Evolutionary conservation across 176 grass and related monocot species (phyloP).

Genomic region (Aechmea fasciata): DNA sequence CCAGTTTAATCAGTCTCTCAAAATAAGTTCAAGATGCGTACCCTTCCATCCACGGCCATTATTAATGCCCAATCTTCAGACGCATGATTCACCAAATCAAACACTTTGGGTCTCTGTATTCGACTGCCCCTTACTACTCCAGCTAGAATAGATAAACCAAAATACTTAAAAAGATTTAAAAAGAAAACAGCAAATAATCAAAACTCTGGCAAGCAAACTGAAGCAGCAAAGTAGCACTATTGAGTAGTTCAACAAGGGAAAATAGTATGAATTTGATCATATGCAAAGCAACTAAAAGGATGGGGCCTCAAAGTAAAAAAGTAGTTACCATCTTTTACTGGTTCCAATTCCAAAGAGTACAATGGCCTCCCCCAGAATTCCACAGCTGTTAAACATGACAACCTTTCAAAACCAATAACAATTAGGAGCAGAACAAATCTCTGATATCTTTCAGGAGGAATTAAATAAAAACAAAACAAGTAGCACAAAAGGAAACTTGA

Average conservation of each 20-base stretch:
- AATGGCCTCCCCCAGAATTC: conserved; percentile 7
- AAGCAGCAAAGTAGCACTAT: neutral
- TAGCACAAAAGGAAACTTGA: neutral
- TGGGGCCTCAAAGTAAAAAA: neutral
- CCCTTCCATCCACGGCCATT: conserved; percentile 30
- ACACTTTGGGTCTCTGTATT: conserved; percentile 22
- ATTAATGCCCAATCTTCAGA: conserved; percentile 15
- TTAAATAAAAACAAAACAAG: neutral
- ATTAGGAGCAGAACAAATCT: neutral
- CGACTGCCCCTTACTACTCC: conserved; percentile 22
- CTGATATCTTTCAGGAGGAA: too few relatives aligned
- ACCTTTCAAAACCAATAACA: conserved; percentile 14
- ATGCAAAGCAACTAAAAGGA: neutral
- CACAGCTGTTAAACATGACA: conserved; percentile 24
- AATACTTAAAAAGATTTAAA: too few relatives aligned
- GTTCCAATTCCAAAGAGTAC: conserved; percentile 17
- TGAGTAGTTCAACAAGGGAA: neutral
- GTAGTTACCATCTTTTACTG: conserved; percentile 21
- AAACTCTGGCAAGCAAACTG: neutral
- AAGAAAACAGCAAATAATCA: too few relatives aligned
- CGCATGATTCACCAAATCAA: conserved; percentile 24
- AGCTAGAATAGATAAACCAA: conserved; percentile 3
- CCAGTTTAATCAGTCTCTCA: neutral
- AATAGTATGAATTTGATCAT: neutral
- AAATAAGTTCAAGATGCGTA: too few relatives aligned